These are phyloP conservation scores for Mucor irregularis DNA, from an alignment of 371 early-diverging fungal species.

Conservation along the genomic window DNA sequence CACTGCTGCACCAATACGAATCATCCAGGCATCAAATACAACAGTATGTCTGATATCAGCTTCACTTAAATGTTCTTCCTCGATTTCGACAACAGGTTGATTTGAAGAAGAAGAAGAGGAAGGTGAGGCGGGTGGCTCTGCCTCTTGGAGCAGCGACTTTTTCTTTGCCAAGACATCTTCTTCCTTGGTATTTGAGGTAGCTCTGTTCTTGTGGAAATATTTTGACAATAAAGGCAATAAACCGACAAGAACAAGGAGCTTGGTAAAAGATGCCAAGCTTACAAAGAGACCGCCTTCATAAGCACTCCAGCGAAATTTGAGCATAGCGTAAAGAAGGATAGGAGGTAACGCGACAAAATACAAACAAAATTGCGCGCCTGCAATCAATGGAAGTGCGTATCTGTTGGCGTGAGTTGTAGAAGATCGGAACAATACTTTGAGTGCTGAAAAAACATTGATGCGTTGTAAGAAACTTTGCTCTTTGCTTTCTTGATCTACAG, in stretches of 20 bases:
- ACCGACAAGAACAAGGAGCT: constrained; percentile 19
- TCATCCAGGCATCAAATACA: constrained; percentile 46
- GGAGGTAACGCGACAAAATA: constrained; percentile 32
- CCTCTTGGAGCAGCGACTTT: neutral
- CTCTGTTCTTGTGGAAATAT: constrained; percentile 18
- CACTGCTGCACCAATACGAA: constrained; percentile 40
- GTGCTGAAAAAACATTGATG: constrained; percentile 41
- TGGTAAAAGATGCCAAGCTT: constrained; percentile 24
- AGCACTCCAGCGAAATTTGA: constrained; percentile 45
- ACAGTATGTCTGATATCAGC: constrained; percentile 2
- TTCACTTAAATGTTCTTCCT: neutral
- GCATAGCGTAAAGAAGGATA: constrained; percentile 46
- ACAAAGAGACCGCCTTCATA: constrained; percentile 43
- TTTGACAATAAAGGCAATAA: constrained; percentile 35
- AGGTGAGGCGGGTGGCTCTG: neutral
- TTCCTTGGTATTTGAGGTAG: neutral
- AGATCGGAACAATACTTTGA: constrained; percentile 24
- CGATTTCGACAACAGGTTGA: neutral
- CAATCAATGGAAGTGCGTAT: constrained; percentile 31
- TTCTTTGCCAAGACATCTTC: neutral
- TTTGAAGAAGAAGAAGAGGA: neutral
- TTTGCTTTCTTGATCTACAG: neutral
- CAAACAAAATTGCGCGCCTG: constrained; percentile 28
- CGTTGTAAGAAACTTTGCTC: constrained; percentile 15
- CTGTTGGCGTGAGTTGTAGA: constrained; percentile 14